phyloP scores from a whole-genome alignment of 23 red algal genomes.

The Chondrus crispus region DNA sequence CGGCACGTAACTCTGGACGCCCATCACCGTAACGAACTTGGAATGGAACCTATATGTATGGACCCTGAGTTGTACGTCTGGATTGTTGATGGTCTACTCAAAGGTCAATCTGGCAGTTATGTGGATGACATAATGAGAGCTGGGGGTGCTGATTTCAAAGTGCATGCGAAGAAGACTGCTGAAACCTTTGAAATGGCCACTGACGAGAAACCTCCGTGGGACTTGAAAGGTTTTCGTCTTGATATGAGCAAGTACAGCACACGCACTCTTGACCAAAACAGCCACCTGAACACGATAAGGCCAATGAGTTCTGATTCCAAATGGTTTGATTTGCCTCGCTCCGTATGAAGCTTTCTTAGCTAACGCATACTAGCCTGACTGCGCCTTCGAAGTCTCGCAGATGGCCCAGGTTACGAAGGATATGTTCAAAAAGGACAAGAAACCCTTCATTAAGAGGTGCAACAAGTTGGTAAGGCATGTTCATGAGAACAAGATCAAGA shows the following conservation, averaged over 20 bases:
- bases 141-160: neutral
- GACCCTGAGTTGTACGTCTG: neutral
- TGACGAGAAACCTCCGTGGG: neutral
- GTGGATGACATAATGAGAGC: neutral
- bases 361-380: neutral
- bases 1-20: neutral
- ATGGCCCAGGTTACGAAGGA: neutral
- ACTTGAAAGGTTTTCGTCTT: neutral
- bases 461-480: constrained; percentile 1
- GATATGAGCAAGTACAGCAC: too few relatives aligned
- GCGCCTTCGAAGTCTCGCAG: constrained; percentile 19
- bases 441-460: neutral
- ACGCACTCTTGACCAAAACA: too few relatives aligned
- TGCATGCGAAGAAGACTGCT: neutral
- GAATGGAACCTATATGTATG: neutral
- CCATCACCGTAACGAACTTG: neutral
- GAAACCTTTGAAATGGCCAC: neutral
- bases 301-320: too few relatives aligned
- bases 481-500: neutral
- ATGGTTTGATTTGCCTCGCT: neutral
- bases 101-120: neutral
- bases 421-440: neutral
- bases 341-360: neutral
- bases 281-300: too few relatives aligned
- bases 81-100: neutral